Conservation (phyloP, 78 protist species). For the Dictyostelium intermedium region DNA sequence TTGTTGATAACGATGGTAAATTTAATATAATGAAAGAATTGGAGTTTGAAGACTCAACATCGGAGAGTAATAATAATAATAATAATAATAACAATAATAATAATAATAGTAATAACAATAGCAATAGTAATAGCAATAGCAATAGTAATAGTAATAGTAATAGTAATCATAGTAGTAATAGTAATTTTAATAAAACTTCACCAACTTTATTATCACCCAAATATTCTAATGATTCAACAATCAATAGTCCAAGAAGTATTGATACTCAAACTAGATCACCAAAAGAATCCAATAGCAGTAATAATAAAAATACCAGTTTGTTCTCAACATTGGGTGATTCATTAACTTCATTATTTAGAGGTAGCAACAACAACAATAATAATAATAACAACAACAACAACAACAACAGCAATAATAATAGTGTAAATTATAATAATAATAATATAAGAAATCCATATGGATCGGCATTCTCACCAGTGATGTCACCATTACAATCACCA, state of each 20-base stretch:
- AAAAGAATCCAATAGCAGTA: not conserved
- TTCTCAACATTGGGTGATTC: conserved; percentile 2
- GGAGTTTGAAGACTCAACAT: not conserved
- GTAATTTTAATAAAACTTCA: not conserved
- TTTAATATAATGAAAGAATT: not conserved
- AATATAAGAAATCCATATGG: not conserved
- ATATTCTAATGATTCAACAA: not conserved
- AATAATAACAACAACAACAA: not conserved
- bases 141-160: not conserved
- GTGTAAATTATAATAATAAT: not conserved
- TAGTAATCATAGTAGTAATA: not conserved
- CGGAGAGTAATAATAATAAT: not conserved
- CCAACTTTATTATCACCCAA: not conserved
- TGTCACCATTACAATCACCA: conserved; percentile 10
- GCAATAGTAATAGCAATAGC: not conserved
- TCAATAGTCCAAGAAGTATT: not conserved
- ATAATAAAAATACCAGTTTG: conserved; percentile 1
- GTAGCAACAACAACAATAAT: not conserved
- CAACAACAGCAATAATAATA: not conserved
- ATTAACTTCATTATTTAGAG: not conserved
- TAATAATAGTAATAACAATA: not conserved
- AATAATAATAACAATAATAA: not conserved
- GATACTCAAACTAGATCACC: not conserved
- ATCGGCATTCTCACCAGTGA: not conserved
- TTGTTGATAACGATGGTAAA: not conserved